Evolutionary conservation across 202 grass and related monocot genomes (phyloP).

Genomic region (Carex arenaria): DNA sequence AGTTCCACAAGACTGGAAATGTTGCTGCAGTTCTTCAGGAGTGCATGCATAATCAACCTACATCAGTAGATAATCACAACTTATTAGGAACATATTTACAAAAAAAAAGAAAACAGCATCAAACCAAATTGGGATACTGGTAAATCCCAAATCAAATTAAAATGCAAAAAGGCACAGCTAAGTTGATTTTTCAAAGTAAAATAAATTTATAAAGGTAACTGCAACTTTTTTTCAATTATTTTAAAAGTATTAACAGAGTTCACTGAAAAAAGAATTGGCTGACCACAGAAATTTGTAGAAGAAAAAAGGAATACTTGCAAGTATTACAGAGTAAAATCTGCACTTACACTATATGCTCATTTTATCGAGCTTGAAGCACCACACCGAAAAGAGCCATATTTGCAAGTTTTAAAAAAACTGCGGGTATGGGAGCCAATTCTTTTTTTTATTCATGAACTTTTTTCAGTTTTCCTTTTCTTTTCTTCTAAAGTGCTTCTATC

Average conservation of each 20-base stretch:
- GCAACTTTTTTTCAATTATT: not conserved
- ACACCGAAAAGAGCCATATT: not conserved
- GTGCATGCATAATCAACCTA: slow-evolving; percentile 94
- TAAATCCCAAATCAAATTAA: not conserved
- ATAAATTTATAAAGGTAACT: not conserved
- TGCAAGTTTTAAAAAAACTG: not conserved
- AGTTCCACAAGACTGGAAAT: slow-evolving; percentile 89
- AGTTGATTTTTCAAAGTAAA: not conserved
- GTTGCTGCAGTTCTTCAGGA: slow-evolving; percentile 82
- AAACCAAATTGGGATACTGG: not conserved
- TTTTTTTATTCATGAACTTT: slow-evolving; percentile 1
- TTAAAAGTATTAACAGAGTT: not conserved
- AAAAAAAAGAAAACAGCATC: not conserved
- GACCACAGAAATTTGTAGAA: not conserved
- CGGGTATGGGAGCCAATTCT: not conserved
- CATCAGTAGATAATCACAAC: not conserved
- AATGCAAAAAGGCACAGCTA: not conserved
- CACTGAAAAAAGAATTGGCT: not conserved
- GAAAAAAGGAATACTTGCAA: not conserved
- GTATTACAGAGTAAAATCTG: slow-evolving; percentile 15
- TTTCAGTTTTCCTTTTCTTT: not conserved
- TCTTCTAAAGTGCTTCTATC: not conserved
- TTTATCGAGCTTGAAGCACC: slow-evolving; percentile 15
- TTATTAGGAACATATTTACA: not conserved
- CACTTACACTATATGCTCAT: slow-evolving; percentile 17